Conservation (phyloP, 2,329 filamentous ascomycete species). For the Sporothrix pseudoabietina region DNA sequence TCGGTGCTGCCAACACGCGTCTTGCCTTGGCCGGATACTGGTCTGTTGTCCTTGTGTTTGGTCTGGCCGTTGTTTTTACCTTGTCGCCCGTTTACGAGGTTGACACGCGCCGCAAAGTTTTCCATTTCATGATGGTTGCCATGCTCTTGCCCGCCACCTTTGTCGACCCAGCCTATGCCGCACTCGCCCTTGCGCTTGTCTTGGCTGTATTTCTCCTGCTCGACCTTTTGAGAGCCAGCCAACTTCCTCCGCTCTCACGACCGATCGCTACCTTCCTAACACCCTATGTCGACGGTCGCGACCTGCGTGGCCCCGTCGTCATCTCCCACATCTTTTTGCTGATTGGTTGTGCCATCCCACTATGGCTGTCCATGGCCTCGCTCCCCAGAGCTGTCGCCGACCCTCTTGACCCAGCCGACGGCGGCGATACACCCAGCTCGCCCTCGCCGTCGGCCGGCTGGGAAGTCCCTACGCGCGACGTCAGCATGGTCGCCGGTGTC, state of each 20-base stretch:
- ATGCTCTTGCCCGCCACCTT: slow-evolving; percentile 90
- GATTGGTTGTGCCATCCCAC: slow-evolving; percentile 89
- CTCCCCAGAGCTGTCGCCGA: slow-evolving; percentile 52
- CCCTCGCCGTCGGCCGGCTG: slow-evolving; percentile 49
- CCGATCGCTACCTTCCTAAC: slow-evolving; percentile 85
- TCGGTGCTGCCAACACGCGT: slow-evolving; percentile 81
- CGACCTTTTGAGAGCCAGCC: slow-evolving; percentile 85
- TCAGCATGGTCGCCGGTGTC: slow-evolving; percentile 89
- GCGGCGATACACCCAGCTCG: background rate
- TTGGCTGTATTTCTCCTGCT: slow-evolving; percentile 84
- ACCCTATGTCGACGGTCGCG: slow-evolving; percentile 91
- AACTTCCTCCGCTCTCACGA: slow-evolving; percentile 85
- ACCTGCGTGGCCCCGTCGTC: slow-evolving; percentile 90
- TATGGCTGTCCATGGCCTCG: slow-evolving; percentile 83
- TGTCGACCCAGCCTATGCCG: slow-evolving; percentile 81
- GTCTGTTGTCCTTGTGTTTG: slow-evolving; percentile 65
- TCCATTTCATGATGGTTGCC: slow-evolving; percentile 96
- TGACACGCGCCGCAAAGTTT: slow-evolving; percentile 93
- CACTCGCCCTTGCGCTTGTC: slow-evolving; percentile 76
- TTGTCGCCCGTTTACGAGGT: slow-evolving; percentile 81
- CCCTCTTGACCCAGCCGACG: background rate
- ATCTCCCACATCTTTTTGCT: slow-evolving; percentile 95
- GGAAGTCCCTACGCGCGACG: slow-evolving; percentile 73
- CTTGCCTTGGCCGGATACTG: slow-evolving; percentile 77
- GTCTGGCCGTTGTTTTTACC: slow-evolving; percentile 72